Percentiles rank a stretch among this genome's conserved stretches.
phyloP scores from a whole-genome alignment of 2,329 filamentous ascomycete genomes.

The Dactylella cylindrospora region DNA sequence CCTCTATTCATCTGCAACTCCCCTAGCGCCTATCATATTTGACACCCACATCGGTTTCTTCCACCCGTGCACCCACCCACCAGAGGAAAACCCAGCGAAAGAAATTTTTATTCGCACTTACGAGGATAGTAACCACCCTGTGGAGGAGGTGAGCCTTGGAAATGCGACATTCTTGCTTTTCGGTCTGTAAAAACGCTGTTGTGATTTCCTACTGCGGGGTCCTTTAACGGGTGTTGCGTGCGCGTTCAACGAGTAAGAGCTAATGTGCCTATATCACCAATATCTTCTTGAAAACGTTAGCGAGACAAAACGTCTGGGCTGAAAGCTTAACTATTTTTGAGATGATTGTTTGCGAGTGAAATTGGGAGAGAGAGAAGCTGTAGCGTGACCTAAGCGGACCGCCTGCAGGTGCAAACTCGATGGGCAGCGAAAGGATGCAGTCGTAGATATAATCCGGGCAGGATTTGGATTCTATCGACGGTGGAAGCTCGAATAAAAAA shows the following conservation, averaged over 20 bases:
- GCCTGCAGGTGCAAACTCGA: too few species aligned
- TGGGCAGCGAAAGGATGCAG: too few species aligned
- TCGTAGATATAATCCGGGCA: too few species aligned
- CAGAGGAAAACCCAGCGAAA: conserved; percentile 13
- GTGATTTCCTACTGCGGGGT: background rate
- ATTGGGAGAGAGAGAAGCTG: background rate
- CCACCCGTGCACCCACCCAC: background rate
- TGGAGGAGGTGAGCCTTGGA: conserved; percentile 47
- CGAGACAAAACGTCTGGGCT: conserved; percentile 14
- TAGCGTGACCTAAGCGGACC: too few species aligned
- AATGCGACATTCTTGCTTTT: conserved; percentile 29
- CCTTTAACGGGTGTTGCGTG: conserved; percentile 1
- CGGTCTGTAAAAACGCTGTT: background rate
- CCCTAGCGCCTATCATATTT: too few species aligned
- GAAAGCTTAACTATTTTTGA: too few species aligned
- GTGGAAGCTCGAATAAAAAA: too few species aligned
- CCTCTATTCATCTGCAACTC: conserved; percentile 1
- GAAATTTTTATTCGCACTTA: conserved; percentile 49
- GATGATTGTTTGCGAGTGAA: background rate
- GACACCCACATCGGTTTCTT: conserved; percentile 54
- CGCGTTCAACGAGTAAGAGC: conserved; percentile 10
- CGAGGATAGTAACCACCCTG: conserved; percentile 58
- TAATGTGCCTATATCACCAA: conserved; percentile 8
- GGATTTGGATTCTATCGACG: too few species aligned
- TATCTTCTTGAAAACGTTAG: conserved; percentile 10